Percentiles rank a stretch among this genome's conserved stretches.
Evolutionary conservation across 164 flowering plant genomes (phyloP).

Genomic region (Macadamia integrifolia): DNA sequence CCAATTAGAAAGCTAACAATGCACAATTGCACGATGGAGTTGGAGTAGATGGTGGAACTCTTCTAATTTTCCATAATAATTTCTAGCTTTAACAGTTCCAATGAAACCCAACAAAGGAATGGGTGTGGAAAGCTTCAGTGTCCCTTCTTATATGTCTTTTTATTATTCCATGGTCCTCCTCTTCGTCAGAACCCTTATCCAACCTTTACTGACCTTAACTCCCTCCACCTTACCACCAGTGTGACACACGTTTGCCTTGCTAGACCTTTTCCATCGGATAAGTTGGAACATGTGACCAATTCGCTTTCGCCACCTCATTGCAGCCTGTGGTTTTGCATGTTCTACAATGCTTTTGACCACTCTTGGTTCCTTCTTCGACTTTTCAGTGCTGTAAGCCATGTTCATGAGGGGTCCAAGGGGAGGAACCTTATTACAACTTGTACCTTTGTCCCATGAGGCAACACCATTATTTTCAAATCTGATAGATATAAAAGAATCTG

Average conservation of each 20-base stretch:
- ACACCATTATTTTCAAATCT: constrained; percentile 73
- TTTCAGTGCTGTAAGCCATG: constrained; percentile 16
- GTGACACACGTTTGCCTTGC: constrained; percentile 41
- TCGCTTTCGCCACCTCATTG: constrained; percentile 76
- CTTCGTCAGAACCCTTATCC: constrained; percentile 72
- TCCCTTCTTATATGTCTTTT: constrained; percentile 23
- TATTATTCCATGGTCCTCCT: constrained; percentile 49
- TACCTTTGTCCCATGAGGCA: constrained; percentile 76
- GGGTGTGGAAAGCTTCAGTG: constrained; percentile 6
- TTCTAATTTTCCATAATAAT: constrained; percentile 6
- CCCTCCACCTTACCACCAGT: constrained; percentile 52
- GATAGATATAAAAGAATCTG: constrained; percentile 88
- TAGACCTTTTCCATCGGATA: constrained; percentile 60
- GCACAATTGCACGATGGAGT: too few species aligned
- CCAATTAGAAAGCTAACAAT: too few species aligned
- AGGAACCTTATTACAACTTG: constrained; percentile 36
- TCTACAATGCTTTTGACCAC: constrained; percentile 49
- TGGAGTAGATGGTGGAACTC: too few species aligned
- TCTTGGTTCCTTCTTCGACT: constrained; percentile 18
- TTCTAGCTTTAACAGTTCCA: constrained; percentile 18
- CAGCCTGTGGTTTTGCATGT: constrained; percentile 37
- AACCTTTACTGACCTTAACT: constrained; percentile 53
- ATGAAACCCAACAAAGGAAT: constrained; percentile 12
- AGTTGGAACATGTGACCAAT: constrained; percentile 77
- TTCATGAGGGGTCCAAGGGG: constrained; percentile 25